phyloP scores from a whole-genome alignment of 129 eudicot genomes.

The Centaurea solstitialis region DNA sequence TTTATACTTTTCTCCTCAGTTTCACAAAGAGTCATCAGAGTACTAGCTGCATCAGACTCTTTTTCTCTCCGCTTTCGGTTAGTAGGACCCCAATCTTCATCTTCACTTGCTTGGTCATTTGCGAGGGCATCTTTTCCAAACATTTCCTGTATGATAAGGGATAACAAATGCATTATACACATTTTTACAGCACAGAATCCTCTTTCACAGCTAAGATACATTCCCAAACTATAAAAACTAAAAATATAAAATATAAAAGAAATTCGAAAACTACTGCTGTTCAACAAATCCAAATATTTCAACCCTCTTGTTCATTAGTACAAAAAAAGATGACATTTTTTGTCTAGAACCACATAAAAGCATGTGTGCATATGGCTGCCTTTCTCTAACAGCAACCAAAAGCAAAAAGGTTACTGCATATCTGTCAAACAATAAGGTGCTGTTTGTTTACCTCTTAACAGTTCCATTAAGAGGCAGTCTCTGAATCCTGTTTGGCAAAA shows the following conservation, averaged over 20 bases:
- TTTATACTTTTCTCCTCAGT: constrained; percentile 40
- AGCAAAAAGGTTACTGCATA: background rate
- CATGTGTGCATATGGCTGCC: background rate
- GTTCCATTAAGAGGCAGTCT: no score
- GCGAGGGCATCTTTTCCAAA: constrained; percentile 77
- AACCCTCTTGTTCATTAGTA: background rate
- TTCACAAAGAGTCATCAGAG: constrained; percentile 66
- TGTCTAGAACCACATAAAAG: background rate
- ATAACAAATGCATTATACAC: background rate
- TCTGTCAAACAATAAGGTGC: background rate
- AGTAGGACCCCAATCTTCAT: constrained; percentile 97
- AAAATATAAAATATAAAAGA: background rate
- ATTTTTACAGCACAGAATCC: background rate
- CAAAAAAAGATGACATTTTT: background rate
- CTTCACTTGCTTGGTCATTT: constrained; percentile 77
- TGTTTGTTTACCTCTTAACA: no score
- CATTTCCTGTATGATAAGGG: constrained; percentile 62
- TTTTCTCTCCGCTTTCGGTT: constrained; percentile 68
- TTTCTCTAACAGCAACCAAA: background rate
- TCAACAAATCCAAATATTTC: background rate
- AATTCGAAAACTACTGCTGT: background rate
- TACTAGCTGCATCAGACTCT: constrained; percentile 82
- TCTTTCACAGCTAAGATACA: background rate
- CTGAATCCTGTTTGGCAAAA: no score
- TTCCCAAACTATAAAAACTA: background rate